These are phyloP conservation scores for Gymnopilus dilepis DNA, from an alignment of 768 basidiomycete genomes.

Conservation along the genomic window DNA sequence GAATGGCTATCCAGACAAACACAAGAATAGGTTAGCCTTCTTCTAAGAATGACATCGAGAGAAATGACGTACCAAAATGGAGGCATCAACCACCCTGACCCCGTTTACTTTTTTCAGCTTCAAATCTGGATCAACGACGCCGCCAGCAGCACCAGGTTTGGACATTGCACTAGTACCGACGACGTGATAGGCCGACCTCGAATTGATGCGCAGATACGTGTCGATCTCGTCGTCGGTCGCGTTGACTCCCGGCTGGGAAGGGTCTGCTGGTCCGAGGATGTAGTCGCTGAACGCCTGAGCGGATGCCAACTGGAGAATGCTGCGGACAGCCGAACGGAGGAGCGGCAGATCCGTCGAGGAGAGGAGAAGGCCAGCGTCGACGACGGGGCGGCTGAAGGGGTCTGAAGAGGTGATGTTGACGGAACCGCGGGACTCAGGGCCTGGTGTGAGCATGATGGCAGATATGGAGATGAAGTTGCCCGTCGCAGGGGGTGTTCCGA, in stretches of 20 bases:
- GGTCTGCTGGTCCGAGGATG: conserved; percentile 21
- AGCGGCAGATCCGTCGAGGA: conserved; percentile 28
- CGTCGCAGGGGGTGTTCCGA: conserved; percentile 26
- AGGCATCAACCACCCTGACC: conserved; percentile 45
- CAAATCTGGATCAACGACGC: conserved; percentile 44
- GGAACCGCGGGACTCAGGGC: conserved; percentile 23
- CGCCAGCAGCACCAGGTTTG: conserved; percentile 26
- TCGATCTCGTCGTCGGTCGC: conserved; percentile 31
- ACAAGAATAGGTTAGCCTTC: neutral
- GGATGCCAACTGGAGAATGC: conserved; percentile 23
- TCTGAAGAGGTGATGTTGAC: conserved; percentile 25
- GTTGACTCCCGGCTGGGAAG: conserved; percentile 4
- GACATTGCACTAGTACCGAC: conserved; percentile 40
- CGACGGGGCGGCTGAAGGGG: conserved; percentile 31
- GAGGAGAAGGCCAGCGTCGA: conserved; percentile 29
- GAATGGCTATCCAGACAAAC: conserved; percentile 23
- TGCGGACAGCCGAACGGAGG: conserved; percentile 27
- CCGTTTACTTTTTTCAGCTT: conserved; percentile 39
- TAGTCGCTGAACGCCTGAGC: conserved; percentile 29
- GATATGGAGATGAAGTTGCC: conserved; percentile 33
- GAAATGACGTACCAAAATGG: conserved; percentile 34
- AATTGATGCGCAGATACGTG: conserved; percentile 26
- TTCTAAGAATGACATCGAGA: neutral
- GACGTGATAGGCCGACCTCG: conserved; percentile 34
- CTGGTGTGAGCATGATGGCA: conserved; percentile 34